A percentile compares a stretch with the other conserved stretches of the same genome.
Evolutionary conservation across 371 early-diverging fungal species (phyloP).

Genomic region (Neoconidiobolus thromboides): DNA sequence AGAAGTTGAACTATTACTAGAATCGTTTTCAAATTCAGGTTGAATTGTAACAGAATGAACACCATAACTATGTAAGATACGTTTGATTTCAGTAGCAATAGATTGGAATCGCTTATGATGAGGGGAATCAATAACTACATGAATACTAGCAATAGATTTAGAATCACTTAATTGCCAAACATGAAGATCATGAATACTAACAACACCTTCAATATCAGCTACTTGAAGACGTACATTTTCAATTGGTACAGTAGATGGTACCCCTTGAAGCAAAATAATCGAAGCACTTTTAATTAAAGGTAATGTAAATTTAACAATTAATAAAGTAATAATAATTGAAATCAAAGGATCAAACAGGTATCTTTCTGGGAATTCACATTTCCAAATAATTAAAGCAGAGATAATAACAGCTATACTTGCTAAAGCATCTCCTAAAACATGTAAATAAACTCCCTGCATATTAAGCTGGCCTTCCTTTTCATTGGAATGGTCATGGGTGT

Average conservation of each 20-base stretch:
- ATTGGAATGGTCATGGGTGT: constrained; percentile 21
- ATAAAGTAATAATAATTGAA: constrained; percentile 11
- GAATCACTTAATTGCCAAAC: constrained; percentile 82
- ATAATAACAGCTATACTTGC: constrained; percentile 82
- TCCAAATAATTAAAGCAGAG: constrained; percentile 61
- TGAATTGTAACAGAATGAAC: constrained; percentile 80
- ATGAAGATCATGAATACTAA: constrained; percentile 80
- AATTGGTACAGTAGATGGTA: constrained; percentile 44
- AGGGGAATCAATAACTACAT: constrained; percentile 42
- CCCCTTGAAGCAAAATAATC: constrained; percentile 69
- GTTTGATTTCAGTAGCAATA: constrained; percentile 45
- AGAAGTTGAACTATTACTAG: no score
- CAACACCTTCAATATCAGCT: constrained; percentile 25
- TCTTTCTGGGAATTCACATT: constrained; percentile 38
- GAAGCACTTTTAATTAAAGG: constrained; percentile 51
- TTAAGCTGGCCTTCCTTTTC: constrained; percentile 38
- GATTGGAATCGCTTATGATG: constrained; percentile 24
- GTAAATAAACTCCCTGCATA: constrained; percentile 85
- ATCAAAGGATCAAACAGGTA: constrained; percentile 63
- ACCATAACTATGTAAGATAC: constrained; percentile 50
- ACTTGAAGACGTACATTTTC: constrained; percentile 40
- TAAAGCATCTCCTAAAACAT: constrained; percentile 88
- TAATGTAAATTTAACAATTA: constrained; percentile 42
- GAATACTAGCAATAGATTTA: constrained; percentile 66
- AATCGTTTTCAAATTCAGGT: constrained; percentile 46